phyloP scores from a whole-genome alignment of 2,329 filamentous ascomycete genomes.

The Exophiala viscosa region DNA sequence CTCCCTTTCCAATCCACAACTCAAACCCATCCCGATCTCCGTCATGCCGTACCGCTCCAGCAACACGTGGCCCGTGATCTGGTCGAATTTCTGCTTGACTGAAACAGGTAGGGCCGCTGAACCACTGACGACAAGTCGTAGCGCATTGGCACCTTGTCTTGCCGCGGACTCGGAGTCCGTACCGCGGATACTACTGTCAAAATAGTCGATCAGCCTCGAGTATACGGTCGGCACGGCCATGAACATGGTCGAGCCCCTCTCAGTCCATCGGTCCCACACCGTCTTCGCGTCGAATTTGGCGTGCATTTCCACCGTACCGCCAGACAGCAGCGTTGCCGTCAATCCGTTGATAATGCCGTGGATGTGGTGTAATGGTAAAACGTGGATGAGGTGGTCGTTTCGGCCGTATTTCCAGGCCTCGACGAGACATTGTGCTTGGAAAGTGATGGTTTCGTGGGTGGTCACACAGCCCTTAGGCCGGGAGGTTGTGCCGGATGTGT shows the following conservation, averaged over 20 bases:
- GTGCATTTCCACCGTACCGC: slow-evolving; percentile 48
- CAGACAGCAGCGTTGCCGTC: slow-evolving; percentile 45
- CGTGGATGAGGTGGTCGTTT: slow-evolving; percentile 47
- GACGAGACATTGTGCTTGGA: slow-evolving; percentile 31
- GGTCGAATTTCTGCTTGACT: slow-evolving; percentile 39
- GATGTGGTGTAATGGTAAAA: slow-evolving; percentile 50
- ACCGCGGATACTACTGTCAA: slow-evolving; percentile 37
- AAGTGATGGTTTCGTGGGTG: slow-evolving; percentile 41
- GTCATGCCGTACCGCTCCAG: slow-evolving; percentile 66
- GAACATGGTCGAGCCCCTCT: slow-evolving; percentile 44
- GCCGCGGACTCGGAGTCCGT: slow-evolving; percentile 33
- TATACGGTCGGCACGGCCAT: slow-evolving; percentile 53
- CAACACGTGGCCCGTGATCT: slow-evolving; percentile 42
- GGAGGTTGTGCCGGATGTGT: slow-evolving; percentile 30
- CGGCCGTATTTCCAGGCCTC: slow-evolving; percentile 41
- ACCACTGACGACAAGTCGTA: slow-evolving; percentile 41
- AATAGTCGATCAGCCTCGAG: slow-evolving; percentile 47
- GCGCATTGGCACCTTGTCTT: slow-evolving; percentile 21
- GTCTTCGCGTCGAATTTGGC: slow-evolving; percentile 42
- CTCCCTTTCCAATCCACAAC: slow-evolving; percentile 71
- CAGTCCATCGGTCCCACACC: slow-evolving; percentile 48
- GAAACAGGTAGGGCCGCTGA: slow-evolving; percentile 43
- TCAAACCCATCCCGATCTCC: slow-evolving; percentile 95
- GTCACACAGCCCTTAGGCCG: slow-evolving; percentile 37
- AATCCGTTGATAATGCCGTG: slow-evolving; percentile 52